Base-by-base conservation (phyloP, 2,329 filamentous ascomycete species). In the Botrytis porri region DNA sequence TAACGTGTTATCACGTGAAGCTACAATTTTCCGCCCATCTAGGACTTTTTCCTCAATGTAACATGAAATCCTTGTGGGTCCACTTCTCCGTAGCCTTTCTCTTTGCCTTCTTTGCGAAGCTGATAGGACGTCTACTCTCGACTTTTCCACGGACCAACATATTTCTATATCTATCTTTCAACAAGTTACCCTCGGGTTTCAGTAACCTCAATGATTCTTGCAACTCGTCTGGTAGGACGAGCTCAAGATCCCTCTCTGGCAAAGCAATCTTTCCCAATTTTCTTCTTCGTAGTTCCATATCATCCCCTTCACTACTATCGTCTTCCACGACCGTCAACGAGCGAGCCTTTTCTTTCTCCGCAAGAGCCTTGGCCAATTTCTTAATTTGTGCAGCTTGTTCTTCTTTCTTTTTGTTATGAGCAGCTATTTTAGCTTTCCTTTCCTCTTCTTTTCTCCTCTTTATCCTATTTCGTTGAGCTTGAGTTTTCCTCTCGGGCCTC, bases 161-260 rank as follows among this genome's bases (percentile, higher is more conserved):
- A 81, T 89, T 98, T 75, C 96, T 87, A 85, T 97, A 98, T 69
- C 96, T 88, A 80, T 99, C 96, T 77, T 94, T 94, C 77, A 99
- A 86, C 57, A 98, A 84, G 81, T 98, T 98, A n/a, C 96, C 96
- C 82, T 99, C 96, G 0, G 96, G 96, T 83, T 95, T 97, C 76
- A 97, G 83, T 80, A 94, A 83, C 80, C 96, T 83, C 79, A 98
- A 83, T 67, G 94, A 91, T 80, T 97, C 89, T 82, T 97, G 87
- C 79, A 96, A 83, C 84, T 99, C 89, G 83, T 98, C 90, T 59
- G 94, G 88, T 75, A 98, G 82, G 75, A 98, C 86, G 78, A 98
- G 82, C 82, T 98, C 90, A 78, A 98, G 84, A 75, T 93, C 86
- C 81, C 93, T 92, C 80, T 96, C 91, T 0, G 93, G 94, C 62